Evolutionary conservation across 2,329 filamentous ascomycete genomes (phyloP).

Genomic region (Ascochyta pisi): DNA sequence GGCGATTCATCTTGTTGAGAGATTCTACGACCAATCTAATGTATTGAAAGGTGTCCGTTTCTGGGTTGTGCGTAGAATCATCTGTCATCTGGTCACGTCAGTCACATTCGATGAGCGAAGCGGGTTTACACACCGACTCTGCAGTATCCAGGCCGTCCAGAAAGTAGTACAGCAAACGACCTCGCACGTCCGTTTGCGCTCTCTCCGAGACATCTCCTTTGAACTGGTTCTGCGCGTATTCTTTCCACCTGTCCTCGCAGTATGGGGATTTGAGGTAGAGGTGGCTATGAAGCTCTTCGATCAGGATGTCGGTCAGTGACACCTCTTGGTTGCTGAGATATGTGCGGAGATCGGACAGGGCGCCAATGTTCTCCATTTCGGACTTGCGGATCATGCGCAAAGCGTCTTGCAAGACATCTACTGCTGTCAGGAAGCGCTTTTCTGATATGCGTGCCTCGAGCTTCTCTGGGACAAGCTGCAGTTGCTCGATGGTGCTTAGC

Average conservation of each 20-base stretch:
- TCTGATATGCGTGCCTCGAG: conserved; percentile 94
- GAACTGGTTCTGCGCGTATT: conserved; percentile 72
- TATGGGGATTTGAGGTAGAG: conserved; percentile 98
- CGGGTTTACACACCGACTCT: conserved; percentile 36
- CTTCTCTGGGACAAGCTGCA: conserved; percentile 88
- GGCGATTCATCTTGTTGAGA: conserved; percentile 83
- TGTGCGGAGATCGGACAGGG: conserved; percentile 80
- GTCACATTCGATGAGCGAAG: background rate
- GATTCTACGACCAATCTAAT: conserved; percentile 86
- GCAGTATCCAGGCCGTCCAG: conserved; percentile 64
- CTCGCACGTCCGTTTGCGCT: conserved; percentile 51
- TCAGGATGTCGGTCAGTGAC: conserved; percentile 87
- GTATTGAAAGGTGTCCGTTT: conserved; percentile 95
- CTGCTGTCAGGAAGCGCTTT: conserved; percentile 90
- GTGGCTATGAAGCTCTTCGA: conserved; percentile 98
- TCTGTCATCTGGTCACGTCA: conserved; percentile 67
- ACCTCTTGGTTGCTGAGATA: conserved; percentile 95
- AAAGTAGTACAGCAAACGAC: conserved; percentile 63
- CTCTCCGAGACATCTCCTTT: conserved; percentile 46
- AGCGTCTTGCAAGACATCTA: conserved; percentile 89
- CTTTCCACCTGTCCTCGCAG: conserved; percentile 94
- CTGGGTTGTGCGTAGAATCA: conserved; percentile 90
- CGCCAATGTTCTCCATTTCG: conserved; percentile 90
- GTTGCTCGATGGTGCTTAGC: conserved; percentile 82
- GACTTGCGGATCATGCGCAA: conserved; percentile 82